These are phyloP conservation scores for Pythium periplocum DNA, from an alignment of 352 stramenopile genomes.

Conservation along the genomic window DNA sequence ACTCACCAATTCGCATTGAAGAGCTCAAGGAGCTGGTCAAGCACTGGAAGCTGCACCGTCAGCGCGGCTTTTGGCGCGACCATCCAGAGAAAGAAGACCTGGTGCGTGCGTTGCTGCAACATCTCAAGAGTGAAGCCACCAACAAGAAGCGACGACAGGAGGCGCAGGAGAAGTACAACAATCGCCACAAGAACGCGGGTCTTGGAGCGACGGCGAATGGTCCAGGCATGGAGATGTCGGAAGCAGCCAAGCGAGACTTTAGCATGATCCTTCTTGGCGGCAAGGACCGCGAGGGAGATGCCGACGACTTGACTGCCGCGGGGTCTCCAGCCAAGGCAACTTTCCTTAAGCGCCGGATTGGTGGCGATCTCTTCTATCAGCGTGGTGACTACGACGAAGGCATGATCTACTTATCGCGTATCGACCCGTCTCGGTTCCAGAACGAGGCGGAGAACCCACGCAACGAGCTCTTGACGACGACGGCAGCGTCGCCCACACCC, in stretches of 20 bases:
- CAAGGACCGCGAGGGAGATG: constrained; percentile 12
- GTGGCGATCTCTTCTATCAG: constrained; percentile 81
- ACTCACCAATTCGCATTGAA: constrained; percentile 82
- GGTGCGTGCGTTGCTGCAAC: constrained; percentile 77
- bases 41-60: constrained; percentile 87
- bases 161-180: constrained; percentile 70
- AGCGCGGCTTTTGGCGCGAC: constrained; percentile 88
- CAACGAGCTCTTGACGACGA: constrained; percentile 42
- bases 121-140: constrained; percentile 72
- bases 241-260: constrained; percentile 44
- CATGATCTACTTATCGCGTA: constrained; percentile 81
- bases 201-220: neutral
- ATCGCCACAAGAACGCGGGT: constrained; percentile 9
- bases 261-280: constrained; percentile 45
- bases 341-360: constrained; percentile 25
- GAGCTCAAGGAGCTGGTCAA: constrained; percentile 91
- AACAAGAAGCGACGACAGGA: constrained; percentile 81
- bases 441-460: constrained; percentile 52
- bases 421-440: constrained; percentile 63
- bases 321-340: constrained; percentile 7
- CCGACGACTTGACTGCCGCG: constrained; percentile 3
- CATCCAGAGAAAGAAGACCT: constrained; percentile 89
- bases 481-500: constrained; percentile 33
- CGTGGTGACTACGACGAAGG: constrained; percentile 82
- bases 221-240: constrained; percentile 20